Base-by-base conservation (phyloP, 1,284 basidiomycete genomes). In the Ganoderma sp. region DNA sequence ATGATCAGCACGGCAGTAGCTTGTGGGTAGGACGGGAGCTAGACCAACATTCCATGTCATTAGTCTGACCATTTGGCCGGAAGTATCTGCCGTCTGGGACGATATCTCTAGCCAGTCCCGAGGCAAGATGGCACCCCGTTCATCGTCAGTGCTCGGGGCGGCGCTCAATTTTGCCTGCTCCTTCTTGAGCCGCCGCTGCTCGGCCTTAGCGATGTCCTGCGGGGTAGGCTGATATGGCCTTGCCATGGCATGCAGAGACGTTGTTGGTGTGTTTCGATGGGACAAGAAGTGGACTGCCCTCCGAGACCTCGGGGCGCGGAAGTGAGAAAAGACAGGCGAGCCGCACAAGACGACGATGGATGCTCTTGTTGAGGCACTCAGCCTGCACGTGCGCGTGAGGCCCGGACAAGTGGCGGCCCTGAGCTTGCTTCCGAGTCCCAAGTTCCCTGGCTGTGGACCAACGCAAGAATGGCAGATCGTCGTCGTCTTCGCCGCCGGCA, bases 41-140 rank as follows among this genome's bases (percentile, higher is more conserved):
- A 22, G 39, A 88, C 90, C 68, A 68, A 93, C 91, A 82, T 94
- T 94, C 92, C 92, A 94, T 15, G 90, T 90, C 82, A 92, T 83
- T 65, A 94, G 76, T 75, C 83, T 90, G 65, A 88, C 69, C 28
- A 75, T 75, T 50, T 74, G 76, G 6, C 65, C 69, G 2, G 57
- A 37, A 1, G 62, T 45, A 22, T 73, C 52, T 3, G 65, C 71
- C 48, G 65, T 58, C n/a, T 67, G 67, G 25, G 69, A 63, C 64
- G 71, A 54, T 39, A 86, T 74, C 8, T 80, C 72, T 56, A 88
- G 73, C 90, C 91, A 93, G 67, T 80, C 78, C 63, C 91, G 82
- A 48, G 80, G 64, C 14, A 86, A 67, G 45, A 90, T 85, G 42
- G 70, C 73, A 50, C 78, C 79, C 50, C 78, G 77, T 42, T 75